Evolutionary conservation across 352 stramenopile genomes (phyloP).

Genomic region (Plasmopara halstedii): DNA sequence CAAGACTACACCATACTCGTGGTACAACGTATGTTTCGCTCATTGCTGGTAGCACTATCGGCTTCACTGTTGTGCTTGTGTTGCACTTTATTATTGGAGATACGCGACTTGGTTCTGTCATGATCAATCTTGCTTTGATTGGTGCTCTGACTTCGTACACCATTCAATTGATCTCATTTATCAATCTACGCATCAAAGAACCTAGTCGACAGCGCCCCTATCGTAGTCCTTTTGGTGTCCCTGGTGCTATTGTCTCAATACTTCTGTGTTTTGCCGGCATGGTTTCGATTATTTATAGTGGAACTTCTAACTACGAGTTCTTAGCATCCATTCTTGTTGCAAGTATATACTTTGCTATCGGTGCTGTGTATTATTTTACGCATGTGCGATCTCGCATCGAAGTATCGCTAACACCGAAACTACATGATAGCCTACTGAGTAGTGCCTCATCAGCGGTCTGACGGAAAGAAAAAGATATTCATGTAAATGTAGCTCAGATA

Average conservation of each 20-base stretch:
- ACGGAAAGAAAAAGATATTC: no score
- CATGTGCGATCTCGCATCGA: constrained; percentile 28
- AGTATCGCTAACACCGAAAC: constrained; percentile 22
- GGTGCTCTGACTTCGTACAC: constrained; percentile 57
- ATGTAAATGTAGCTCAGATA: no score
- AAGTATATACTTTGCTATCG: constrained; percentile 43
- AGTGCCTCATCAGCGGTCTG: background rate
- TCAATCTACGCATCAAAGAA: constrained; percentile 43
- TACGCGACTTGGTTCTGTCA: constrained; percentile 42
- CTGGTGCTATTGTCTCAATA: constrained; percentile 36
- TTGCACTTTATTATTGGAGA: constrained; percentile 59
- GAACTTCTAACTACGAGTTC: constrained; percentile 45
- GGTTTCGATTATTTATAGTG: constrained; percentile 65
- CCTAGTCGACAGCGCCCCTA: constrained; percentile 43
- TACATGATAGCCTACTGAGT: constrained; percentile 42
- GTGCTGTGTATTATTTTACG: constrained; percentile 39
- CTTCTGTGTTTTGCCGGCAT: constrained; percentile 35
- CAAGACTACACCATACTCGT: constrained; percentile 29
- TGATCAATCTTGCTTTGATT: constrained; percentile 68
- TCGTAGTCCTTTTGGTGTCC: constrained; percentile 43
- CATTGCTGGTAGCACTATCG: constrained; percentile 37
- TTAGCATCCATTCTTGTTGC: constrained; percentile 48
- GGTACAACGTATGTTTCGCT: constrained; percentile 49
- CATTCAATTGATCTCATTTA: constrained; percentile 52
- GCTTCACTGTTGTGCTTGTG: constrained; percentile 37